phyloP scores from a whole-genome alignment of 352 stramenopile species.

The Globisporangium cystogenes region DNA sequence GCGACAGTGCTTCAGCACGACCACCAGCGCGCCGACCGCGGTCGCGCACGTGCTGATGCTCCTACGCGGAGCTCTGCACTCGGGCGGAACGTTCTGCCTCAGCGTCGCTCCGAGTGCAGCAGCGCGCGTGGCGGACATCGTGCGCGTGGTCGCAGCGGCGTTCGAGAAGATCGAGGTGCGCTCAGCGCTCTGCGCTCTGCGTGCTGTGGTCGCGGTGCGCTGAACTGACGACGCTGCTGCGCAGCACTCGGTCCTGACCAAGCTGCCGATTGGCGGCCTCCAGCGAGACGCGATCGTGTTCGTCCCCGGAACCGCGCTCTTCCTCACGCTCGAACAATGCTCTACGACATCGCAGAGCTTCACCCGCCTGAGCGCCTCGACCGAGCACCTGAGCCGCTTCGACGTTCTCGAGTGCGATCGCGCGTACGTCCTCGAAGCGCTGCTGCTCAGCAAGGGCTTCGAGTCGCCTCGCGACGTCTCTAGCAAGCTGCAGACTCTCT shows the following conservation, averaged over 20 bases:
- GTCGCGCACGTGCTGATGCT: conserved; percentile 30
- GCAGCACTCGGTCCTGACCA: conserved; percentile 26
- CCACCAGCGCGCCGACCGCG: conserved; percentile 2
- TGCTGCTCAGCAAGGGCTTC: conserved; percentile 27
- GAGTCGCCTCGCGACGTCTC: conserved; percentile 6
- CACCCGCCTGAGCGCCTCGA: conserved; percentile 7
- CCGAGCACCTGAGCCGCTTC: conserved; percentile 24
- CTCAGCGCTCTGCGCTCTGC: background rate
- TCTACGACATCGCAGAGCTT: background rate
- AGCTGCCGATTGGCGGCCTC: conserved; percentile 19
- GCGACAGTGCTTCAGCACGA: conserved; percentile 28
- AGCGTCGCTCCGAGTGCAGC: conserved; percentile 7
- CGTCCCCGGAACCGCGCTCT: conserved; percentile 25
- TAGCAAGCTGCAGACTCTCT: conserved; percentile 18
- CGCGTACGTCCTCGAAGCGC: conserved; percentile 24
- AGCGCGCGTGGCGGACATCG: conserved; percentile 6
- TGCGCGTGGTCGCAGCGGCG: conserved; percentile 21
- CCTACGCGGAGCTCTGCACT: conserved; percentile 32
- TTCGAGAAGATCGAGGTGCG: conserved; percentile 23
- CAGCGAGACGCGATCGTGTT: conserved; percentile 29
- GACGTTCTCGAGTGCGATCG: conserved; percentile 19
- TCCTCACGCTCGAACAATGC: conserved; percentile 13
- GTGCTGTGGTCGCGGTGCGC: background rate
- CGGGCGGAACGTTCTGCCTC: conserved; percentile 35
- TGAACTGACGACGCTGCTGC: background rate